A percentile compares a stretch with the other conserved stretches of the same genome.
These are phyloP conservation scores for Lasiosphaeriaceae sp. DNA, from an alignment of 495 filamentous ascomycete species.

Conservation along the genomic window DNA sequence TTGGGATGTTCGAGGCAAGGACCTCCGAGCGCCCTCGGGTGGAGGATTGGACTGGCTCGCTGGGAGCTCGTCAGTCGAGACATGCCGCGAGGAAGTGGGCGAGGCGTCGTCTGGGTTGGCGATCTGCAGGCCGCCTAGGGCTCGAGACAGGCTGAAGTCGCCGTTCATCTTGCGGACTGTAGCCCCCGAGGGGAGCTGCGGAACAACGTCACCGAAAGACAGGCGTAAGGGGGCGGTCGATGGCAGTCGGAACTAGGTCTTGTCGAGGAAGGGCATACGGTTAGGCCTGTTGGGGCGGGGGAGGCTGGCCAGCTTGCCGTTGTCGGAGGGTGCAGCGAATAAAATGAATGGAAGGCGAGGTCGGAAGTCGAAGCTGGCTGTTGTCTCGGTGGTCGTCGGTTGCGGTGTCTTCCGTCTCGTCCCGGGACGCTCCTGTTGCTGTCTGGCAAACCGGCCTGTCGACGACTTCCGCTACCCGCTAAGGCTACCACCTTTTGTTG, in stretches of 20 bases:
- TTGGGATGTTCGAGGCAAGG: slow-evolving; percentile 1
- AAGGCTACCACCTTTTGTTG: not conserved
- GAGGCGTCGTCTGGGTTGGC: slow-evolving; percentile 91
- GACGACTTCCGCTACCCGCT: too few relatives aligned
- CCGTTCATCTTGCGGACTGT: slow-evolving; percentile 63
- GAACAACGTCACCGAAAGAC: slow-evolving; percentile 12
- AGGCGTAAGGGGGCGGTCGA: slow-evolving; percentile 1
- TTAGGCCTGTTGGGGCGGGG: not conserved
- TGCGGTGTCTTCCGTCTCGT: not conserved
- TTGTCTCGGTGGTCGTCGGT: slow-evolving; percentile 4
- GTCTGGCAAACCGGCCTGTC: not conserved
- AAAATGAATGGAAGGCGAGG: not conserved
- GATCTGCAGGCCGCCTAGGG: slow-evolving; percentile 90
- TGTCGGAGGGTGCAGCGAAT: slow-evolving; percentile 9
- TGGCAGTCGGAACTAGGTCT: not conserved
- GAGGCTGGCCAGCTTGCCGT: not conserved
- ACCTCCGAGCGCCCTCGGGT: slow-evolving; percentile 2
- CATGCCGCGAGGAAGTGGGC: slow-evolving; percentile 50
- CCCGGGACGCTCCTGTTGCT: not conserved
- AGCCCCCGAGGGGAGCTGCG: not conserved
- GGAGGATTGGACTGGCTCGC: slow-evolving; percentile 1
- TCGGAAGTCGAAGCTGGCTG: not conserved
- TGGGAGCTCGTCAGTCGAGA: slow-evolving; percentile 22
- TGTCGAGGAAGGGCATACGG: slow-evolving; percentile 7
- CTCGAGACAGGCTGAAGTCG: slow-evolving; percentile 88